Evolutionary conservation across 441 rosid species (phyloP).

Genomic region (Sinapis alba): DNA sequence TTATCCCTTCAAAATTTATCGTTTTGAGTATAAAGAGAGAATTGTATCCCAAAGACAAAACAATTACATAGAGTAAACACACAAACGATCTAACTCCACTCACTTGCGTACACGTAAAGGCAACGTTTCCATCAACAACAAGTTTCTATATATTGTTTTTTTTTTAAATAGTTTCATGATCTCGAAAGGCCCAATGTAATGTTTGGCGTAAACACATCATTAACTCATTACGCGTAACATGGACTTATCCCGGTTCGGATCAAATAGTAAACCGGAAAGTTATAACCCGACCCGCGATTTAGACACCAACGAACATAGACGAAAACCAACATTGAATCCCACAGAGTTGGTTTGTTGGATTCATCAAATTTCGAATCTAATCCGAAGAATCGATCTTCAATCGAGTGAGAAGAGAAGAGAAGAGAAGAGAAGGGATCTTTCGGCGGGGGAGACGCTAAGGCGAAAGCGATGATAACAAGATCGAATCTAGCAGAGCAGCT

Average conservation of each 20-base stretch:
- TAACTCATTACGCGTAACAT: slow-evolving; percentile 8
- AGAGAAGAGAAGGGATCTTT: too few relatives aligned
- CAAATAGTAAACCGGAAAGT: not conserved
- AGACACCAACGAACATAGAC: slow-evolving; percentile 36
- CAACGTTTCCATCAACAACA: not conserved
- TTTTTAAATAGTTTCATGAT: not conserved
- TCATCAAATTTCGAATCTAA: slow-evolving; percentile 13
- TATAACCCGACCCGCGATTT: slow-evolving; percentile 12
- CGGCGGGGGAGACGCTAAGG: too few relatives aligned
- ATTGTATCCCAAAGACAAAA: slow-evolving; percentile 14
- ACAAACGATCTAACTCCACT: not conserved
- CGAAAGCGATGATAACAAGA: slow-evolving; percentile 83
- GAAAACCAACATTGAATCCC: slow-evolving; percentile 32
- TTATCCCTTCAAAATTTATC: not conserved
- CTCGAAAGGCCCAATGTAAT: slow-evolving; percentile 21
- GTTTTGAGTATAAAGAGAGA: slow-evolving; percentile 6
- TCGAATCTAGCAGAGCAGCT: slow-evolving; percentile 95
- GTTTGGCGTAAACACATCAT: slow-evolving; percentile 1
- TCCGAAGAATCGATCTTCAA: slow-evolving; percentile 13
- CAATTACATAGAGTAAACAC: slow-evolving; percentile 16
- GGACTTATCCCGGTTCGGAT: slow-evolving; percentile 21
- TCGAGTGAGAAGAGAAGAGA: slow-evolving; percentile 21
- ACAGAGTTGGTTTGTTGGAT: not conserved
- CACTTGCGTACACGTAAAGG: slow-evolving; percentile 35
- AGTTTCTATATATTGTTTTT: not conserved